Evolutionary conservation across 2,329 filamentous ascomycete species (phyloP).

Genomic region (Fusarium kyushuense): DNA sequence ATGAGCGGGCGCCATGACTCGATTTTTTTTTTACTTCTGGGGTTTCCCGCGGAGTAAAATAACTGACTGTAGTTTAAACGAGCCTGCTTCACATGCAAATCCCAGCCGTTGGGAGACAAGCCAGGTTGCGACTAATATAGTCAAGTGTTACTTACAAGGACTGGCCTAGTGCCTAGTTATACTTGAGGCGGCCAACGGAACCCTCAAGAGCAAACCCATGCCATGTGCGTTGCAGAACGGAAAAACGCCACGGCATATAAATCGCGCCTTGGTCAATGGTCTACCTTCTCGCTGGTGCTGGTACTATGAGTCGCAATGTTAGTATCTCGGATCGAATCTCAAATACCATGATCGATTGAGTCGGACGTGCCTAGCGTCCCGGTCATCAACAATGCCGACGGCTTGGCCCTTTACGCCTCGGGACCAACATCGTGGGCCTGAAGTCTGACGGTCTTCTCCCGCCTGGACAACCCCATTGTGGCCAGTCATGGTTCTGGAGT

Average conservation of each 20-base stretch:
- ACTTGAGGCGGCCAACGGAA: constrained; percentile 36
- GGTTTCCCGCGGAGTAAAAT: constrained; percentile 4
- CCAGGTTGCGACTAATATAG: constrained; percentile 5
- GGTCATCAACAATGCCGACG: constrained; percentile 17
- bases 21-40: constrained; percentile 2
- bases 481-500: constrained; percentile 44
- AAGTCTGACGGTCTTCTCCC: constrained; percentile 33
- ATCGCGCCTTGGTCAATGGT: constrained; percentile 23
- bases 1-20: constrained; percentile 23
- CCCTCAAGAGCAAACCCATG: constrained; percentile 17
- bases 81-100: constrained; percentile 5
- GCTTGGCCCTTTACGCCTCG: constrained; percentile 34
- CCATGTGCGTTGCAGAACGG: constrained; percentile 23
- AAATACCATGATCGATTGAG: constrained; percentile 20
- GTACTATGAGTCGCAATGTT: not conserved
- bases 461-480: constrained; percentile 34
- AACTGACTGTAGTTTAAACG: not conserved
- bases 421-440: constrained; percentile 33
- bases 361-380: constrained; percentile 40
- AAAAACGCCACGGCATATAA: constrained; percentile 5
- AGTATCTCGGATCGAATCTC: not conserved
- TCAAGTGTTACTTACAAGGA: constrained; percentile 21
- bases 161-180: constrained; percentile 11
- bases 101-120: constrained; percentile 17
- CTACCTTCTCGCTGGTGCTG: constrained; percentile 14